These are phyloP conservation scores for Dipteronia dyeriana DNA, from an alignment of 345 rosid species.

Conservation along the genomic window DNA sequence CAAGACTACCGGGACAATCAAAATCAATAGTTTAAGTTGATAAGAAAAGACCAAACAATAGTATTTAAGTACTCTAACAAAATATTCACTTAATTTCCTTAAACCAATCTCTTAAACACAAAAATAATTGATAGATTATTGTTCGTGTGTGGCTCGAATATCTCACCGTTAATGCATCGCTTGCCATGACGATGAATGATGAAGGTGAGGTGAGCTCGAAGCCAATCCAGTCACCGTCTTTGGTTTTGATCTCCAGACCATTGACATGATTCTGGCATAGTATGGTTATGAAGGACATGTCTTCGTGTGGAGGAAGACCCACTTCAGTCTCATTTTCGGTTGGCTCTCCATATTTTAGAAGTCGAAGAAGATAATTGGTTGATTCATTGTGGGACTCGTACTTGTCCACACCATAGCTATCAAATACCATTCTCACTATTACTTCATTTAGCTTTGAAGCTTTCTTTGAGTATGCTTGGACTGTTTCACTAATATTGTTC, in stretches of 20 bases:
- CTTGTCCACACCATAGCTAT: slow-evolving; percentile 28
- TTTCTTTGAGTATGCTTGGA: slow-evolving; percentile 2
- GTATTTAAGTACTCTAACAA: too few species aligned
- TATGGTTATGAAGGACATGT: slow-evolving; percentile 27
- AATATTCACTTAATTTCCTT: too few species aligned
- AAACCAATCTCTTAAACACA: too few species aligned
- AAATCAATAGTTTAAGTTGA: too few species aligned
- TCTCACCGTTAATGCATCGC: slow-evolving; percentile 13
- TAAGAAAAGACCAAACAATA: too few species aligned
- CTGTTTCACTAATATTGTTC: slow-evolving; percentile 18
- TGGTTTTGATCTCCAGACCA: slow-evolving; percentile 36
- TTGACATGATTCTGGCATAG: slow-evolving; percentile 32
- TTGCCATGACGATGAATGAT: slow-evolving; percentile 15
- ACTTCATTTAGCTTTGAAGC: slow-evolving; percentile 4
- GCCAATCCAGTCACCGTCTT: slow-evolving; percentile 32
- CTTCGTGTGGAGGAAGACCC: slow-evolving; percentile 27
- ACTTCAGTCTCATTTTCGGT: neutral
- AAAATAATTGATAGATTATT: neutral
- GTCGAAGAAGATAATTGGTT: slow-evolving; percentile 4
- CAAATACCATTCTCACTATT: slow-evolving; percentile 29
- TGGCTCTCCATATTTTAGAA: slow-evolving; percentile 32
- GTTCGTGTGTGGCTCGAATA: neutral
- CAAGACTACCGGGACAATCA: too few species aligned
- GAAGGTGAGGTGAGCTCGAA: neutral
- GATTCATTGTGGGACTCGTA: slow-evolving; percentile 26